Conservation (phyloP, 805 yeast genomes). For the Grigorovia jiainica region DNA sequence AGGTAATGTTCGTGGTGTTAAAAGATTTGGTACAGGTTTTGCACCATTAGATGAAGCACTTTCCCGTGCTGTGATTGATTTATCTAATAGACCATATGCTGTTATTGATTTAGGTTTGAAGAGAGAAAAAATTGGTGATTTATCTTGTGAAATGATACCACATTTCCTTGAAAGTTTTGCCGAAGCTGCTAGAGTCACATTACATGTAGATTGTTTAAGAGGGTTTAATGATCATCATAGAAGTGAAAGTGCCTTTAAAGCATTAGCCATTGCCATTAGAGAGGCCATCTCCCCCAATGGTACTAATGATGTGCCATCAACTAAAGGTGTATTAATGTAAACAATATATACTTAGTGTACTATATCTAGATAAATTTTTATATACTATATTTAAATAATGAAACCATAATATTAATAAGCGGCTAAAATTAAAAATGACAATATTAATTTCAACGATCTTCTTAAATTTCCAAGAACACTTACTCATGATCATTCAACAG, state of each 20-base stretch:
- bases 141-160: conserved; percentile 95
- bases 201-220: conserved; percentile 89
- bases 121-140: conserved; percentile 88
- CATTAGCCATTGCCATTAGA: conserved; percentile 83
- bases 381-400: too few species aligned
- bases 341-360: background rate
- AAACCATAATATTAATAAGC: too few species aligned
- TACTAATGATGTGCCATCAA: conserved; percentile 84
- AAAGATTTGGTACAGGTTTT: conserved; percentile 85
- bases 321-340: conserved; percentile 84
- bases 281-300: conserved; percentile 82
- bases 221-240: conserved; percentile 96
- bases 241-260: conserved; percentile 93
- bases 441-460: too few species aligned
- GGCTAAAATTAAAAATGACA: too few species aligned
- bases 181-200: conserved; percentile 77
- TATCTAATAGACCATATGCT: conserved; percentile 88
- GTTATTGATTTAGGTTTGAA: conserved; percentile 82
- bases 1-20: conserved; percentile 83
- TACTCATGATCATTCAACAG: too few species aligned
- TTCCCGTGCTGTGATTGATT: conserved; percentile 90
- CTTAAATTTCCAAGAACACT: background rate
- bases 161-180: conserved; percentile 94
- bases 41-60: conserved; percentile 97
- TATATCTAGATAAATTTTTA: too few species aligned